Evolutionary conservation across 441 rosid species (phyloP).

Genomic region (Kokia cookei): DNA sequence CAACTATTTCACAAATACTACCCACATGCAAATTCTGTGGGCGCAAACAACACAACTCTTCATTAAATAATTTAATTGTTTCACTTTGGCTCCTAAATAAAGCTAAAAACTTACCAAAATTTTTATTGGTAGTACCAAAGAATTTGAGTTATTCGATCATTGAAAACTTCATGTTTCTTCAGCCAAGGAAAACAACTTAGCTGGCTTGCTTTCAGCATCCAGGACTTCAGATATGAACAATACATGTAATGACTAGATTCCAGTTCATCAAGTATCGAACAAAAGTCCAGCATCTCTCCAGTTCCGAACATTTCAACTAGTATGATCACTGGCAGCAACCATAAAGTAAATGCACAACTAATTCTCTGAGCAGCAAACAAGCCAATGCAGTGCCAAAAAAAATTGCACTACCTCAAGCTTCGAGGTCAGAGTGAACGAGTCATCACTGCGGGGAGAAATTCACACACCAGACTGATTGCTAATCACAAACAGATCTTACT

Average conservation of each 20-base stretch:
- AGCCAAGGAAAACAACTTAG: neutral
- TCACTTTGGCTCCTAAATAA: neutral
- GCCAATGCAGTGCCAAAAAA: neutral
- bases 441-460: neutral
- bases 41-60: neutral
- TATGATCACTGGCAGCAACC: neutral
- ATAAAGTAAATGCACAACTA: neutral
- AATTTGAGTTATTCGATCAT: neutral
- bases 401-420: neutral
- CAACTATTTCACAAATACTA: neutral
- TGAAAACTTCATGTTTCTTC: neutral
- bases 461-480: neutral
- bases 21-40: neutral
- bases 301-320: neutral
- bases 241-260: neutral
- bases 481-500: neutral
- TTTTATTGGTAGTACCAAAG: neutral
- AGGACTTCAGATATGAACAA: neutral
- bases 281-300: neutral
- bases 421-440: neutral
- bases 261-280: neutral
- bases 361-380: neutral
- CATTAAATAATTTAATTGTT: neutral
- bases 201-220: neutral
- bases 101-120: neutral